A percentile compares a stretch with the other conserved stretches of the same genome.
These are phyloP conservation scores for Citrus maxima DNA, from an alignment of 345 rosid species.

Conservation along the genomic window DNA sequence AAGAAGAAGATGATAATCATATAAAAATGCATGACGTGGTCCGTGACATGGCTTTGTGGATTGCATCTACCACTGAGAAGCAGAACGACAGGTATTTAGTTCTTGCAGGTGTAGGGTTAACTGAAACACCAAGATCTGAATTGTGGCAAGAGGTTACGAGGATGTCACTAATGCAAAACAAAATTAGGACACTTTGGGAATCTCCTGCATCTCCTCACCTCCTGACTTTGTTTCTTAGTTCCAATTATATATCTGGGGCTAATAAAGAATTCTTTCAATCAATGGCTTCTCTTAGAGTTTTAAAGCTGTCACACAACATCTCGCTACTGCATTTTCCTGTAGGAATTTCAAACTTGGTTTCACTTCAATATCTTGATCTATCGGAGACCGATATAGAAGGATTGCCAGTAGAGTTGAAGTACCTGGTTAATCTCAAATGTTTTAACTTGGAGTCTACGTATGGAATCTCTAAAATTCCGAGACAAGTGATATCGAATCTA, in stretches of 20 bases:
- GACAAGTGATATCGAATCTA: slow-evolving; percentile 1
- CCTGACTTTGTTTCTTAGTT: slow-evolving; percentile 21
- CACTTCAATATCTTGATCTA: slow-evolving; percentile 23
- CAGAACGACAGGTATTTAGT: slow-evolving; percentile 16
- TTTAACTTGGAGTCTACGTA: slow-evolving; percentile 10
- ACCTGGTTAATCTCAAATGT: slow-evolving; percentile 19
- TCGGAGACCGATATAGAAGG: slow-evolving; percentile 1
- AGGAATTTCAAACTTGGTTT: slow-evolving; percentile 11
- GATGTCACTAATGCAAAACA: slow-evolving; percentile 25
- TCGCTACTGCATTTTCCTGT: slow-evolving; percentile 4
- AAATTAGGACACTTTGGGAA: slow-evolving; percentile 10
- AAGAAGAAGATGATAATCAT: not conserved
- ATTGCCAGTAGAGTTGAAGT: slow-evolving; percentile 27
- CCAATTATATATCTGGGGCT: not conserved
- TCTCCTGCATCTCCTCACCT: slow-evolving; percentile 21
- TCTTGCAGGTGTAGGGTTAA: slow-evolving; percentile 5
- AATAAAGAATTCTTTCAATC: slow-evolving; percentile 12
- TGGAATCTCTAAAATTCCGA: not conserved
- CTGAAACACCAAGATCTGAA: slow-evolving; percentile 9
- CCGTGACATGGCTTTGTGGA: slow-evolving; percentile 41
- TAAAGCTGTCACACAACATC: slow-evolving; percentile 26
- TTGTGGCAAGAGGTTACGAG: slow-evolving; percentile 18
- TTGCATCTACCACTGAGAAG: slow-evolving; percentile 10
- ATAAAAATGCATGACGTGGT: slow-evolving; percentile 45
- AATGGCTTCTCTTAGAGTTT: slow-evolving; percentile 19